Evolutionary conservation across 2,329 filamentous ascomycete species (phyloP).

Genomic region (Verticillium dahliae): DNA sequence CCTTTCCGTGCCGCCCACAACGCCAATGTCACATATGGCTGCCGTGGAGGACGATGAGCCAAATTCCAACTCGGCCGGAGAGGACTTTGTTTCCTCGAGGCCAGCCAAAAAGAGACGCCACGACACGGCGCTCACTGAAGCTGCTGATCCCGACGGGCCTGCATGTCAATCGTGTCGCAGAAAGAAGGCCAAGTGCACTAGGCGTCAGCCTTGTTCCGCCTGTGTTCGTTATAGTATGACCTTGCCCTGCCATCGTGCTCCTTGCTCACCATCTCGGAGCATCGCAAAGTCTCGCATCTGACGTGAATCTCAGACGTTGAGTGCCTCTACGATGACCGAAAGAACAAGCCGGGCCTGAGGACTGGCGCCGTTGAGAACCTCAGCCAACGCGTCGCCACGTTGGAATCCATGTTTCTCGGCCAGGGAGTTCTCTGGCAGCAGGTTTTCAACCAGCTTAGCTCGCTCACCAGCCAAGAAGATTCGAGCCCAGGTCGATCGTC

Average conservation of each 20-base stretch:
- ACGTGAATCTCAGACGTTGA: conserved; percentile 12
- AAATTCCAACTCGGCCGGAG: neutral
- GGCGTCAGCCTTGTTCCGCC: conserved; percentile 33
- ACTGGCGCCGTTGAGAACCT: conserved; percentile 26
- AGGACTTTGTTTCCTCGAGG: neutral
- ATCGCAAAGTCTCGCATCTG: neutral
- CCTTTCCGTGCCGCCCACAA: neutral
- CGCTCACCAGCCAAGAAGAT: neutral
- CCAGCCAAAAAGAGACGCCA: neutral
- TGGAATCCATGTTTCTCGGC: conserved; percentile 31
- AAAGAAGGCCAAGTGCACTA: conserved; percentile 37
- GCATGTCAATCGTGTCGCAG: conserved; percentile 34
- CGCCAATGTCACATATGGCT: neutral
- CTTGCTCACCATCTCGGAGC: conserved; percentile 8
- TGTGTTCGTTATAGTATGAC: conserved; percentile 22
- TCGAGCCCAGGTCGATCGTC: neutral
- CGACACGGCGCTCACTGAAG: neutral
- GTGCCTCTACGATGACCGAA: conserved; percentile 26
- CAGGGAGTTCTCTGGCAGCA: conserved; percentile 28
- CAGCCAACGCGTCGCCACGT: conserved; percentile 19
- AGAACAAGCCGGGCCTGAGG: conserved; percentile 24
- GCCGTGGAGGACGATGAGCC: neutral
- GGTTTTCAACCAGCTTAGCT: conserved; percentile 15
- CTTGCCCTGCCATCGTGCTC: neutral
- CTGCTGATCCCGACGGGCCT: neutral